Evolutionary conservation across 2,329 filamentous ascomycete species (phyloP).

Genomic region (Fusarium heterosporum): DNA sequence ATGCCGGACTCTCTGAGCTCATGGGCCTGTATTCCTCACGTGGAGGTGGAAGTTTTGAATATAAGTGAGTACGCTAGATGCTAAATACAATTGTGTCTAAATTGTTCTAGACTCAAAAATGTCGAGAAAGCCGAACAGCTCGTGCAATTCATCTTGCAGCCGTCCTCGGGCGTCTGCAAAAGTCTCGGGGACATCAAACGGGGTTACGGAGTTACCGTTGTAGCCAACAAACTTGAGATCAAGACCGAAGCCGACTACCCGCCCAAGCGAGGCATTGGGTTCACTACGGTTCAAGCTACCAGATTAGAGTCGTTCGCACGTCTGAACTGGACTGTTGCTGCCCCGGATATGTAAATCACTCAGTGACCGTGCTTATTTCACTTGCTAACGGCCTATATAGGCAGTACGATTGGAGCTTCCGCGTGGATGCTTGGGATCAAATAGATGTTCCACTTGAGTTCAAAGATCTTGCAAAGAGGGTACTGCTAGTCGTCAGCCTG

Average conservation of each 20-base stretch:
- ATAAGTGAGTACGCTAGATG: conserved; percentile 40
- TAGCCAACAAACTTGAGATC: conserved; percentile 37
- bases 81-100: conserved; percentile 16
- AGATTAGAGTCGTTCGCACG: conserved; percentile 40
- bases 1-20: conserved; percentile 43
- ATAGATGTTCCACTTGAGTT: conserved; percentile 36
- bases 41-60: conserved; percentile 48
- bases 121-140: conserved; percentile 27
- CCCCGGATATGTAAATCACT: conserved; percentile 52
- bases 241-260: conserved; percentile 32
- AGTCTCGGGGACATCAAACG: conserved; percentile 20
- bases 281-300: conserved; percentile 42
- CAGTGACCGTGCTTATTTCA: neutral
- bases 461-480: conserved; percentile 35
- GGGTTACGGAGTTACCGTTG: conserved; percentile 40
- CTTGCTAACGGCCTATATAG: conserved; percentile 38
- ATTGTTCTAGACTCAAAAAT: conserved; percentile 29
- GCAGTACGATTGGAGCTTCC: conserved; percentile 52
- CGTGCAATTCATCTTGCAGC: conserved; percentile 28
- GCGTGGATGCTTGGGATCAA: conserved; percentile 46
- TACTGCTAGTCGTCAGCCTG: conserved; percentile 32
- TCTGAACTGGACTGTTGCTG: conserved; percentile 51
- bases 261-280: conserved; percentile 19
- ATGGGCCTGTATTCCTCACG: conserved; percentile 46
- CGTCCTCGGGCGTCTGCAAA: conserved; percentile 28